phyloP scores from a whole-genome alignment of 73 alveolate genomes.

The Paramecium caudatum region DNA sequence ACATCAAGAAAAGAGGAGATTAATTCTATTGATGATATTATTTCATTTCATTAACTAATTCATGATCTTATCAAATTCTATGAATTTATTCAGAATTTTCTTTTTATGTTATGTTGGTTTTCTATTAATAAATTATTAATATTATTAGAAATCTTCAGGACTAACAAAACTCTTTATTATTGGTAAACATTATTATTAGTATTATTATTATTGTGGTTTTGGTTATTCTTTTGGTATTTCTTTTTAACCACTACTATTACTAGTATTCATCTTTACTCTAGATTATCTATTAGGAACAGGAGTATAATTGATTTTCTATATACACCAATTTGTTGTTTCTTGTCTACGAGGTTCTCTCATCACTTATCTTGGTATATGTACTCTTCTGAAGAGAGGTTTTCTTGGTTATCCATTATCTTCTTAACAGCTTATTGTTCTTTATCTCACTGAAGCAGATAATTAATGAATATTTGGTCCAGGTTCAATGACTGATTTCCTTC shows the following conservation, averaged over 20 bases:
- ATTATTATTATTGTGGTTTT: too few relatives aligned
- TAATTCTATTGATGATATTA: not conserved
- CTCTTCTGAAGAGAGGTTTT: not conserved
- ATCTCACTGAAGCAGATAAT: not conserved
- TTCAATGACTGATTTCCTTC: not conserved
- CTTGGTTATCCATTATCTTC: not conserved
- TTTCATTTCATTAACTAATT: constrained; percentile 1
- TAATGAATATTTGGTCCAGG: not conserved
- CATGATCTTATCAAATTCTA: not conserved
- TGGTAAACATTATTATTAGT: not conserved
- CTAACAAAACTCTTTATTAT: not conserved
- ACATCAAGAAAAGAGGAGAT: constrained; percentile 59
- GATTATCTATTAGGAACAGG: not conserved
- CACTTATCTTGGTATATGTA: not conserved
- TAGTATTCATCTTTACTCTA: not conserved
- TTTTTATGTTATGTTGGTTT: too few relatives aligned
- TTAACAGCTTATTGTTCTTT: not conserved
- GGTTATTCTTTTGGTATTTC: not conserved
- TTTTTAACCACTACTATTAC: not conserved
- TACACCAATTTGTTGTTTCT: not conserved
- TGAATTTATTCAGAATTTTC: too few relatives aligned
- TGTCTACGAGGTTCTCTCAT: not conserved
- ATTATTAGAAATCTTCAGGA: not conserved
- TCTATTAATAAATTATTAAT: too few relatives aligned
- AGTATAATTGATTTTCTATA: constrained; percentile 4